A percentile compares a stretch with the other conserved stretches of the same genome.
These are phyloP conservation scores for Suillus luteus DNA, from an alignment of 768 basidiomycete genomes.

Conservation along the genomic window DNA sequence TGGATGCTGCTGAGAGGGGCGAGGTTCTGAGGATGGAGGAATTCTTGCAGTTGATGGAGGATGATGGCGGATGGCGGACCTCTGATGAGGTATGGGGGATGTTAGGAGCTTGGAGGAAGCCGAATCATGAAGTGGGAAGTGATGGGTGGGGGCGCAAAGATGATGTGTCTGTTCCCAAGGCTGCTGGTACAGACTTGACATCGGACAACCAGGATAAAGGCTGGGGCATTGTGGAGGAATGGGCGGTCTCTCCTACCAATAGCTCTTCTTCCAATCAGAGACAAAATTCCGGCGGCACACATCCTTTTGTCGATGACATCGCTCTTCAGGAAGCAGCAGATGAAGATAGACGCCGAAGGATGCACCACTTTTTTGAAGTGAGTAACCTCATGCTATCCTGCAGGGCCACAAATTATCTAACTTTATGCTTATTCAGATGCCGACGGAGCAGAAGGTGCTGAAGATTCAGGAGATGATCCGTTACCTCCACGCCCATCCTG, in stretches of 20 bases:
- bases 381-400: slow-evolving; percentile 10
- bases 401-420: neutral
- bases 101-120: slow-evolving; percentile 28
- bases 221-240: slow-evolving; percentile 24
- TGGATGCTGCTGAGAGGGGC: slow-evolving; percentile 50
- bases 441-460: slow-evolving; percentile 53
- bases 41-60: slow-evolving; percentile 46
- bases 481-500: slow-evolving; percentile 32
- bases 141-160: slow-evolving; percentile 19
- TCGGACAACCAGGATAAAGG: slow-evolving; percentile 17
- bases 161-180: slow-evolving; percentile 9
- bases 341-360: slow-evolving; percentile 41
- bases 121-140: slow-evolving; percentile 5
- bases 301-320: slow-evolving; percentile 48
- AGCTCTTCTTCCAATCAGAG: neutral
- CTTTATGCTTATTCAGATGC: slow-evolving; percentile 41
- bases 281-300: slow-evolving; percentile 19
- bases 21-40: slow-evolving; percentile 45
- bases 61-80: slow-evolving; percentile 33
- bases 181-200: slow-evolving; percentile 26
- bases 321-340: slow-evolving; percentile 42
- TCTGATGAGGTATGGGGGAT: slow-evolving; percentile 31
- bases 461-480: slow-evolving; percentile 53
- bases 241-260: slow-evolving; percentile 15
- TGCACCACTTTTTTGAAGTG: slow-evolving; percentile 57